phyloP scores from a whole-genome alignment of 108 stramenopile species.

The Schizochytrium sp. region DNA sequence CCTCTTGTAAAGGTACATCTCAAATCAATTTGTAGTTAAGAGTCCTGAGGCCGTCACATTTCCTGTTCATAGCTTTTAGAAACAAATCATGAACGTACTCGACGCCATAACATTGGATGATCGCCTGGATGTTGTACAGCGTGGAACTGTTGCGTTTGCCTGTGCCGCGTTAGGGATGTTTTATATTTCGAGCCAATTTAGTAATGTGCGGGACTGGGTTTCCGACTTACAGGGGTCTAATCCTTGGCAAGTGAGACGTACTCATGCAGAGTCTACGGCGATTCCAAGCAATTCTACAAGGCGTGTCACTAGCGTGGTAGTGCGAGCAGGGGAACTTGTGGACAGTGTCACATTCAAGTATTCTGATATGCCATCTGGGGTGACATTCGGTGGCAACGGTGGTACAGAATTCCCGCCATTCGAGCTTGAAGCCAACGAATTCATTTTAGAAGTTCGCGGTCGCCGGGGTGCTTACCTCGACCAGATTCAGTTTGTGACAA shows the following conservation, averaged over 20 bases:
- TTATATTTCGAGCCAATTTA: background rate
- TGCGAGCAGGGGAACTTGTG: conserved; percentile 22
- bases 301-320: conserved; percentile 1
- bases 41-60: background rate
- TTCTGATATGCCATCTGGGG: background rate
- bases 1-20: too few relatives aligned
- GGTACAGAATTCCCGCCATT: conserved; percentile 19
- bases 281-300: background rate
- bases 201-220: background rate
- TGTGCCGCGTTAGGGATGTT: background rate
- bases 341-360: conserved; percentile 47
- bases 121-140: conserved; percentile 20
- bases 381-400: conserved; percentile 45
- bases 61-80: background rate
- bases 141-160: background rate
- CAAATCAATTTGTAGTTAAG: background rate
- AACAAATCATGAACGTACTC: background rate
- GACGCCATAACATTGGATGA: conserved; percentile 27
- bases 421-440: conserved; percentile 15
- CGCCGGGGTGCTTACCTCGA: conserved; percentile 46
- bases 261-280: background rate
- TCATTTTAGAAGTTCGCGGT: conserved; percentile 10
- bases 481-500: conserved; percentile 47
- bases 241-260: background rate
- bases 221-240: background rate